Evolutionary conservation across 768 basidiomycete species (phyloP).

Genomic region (Nidularia pulvinata): DNA sequence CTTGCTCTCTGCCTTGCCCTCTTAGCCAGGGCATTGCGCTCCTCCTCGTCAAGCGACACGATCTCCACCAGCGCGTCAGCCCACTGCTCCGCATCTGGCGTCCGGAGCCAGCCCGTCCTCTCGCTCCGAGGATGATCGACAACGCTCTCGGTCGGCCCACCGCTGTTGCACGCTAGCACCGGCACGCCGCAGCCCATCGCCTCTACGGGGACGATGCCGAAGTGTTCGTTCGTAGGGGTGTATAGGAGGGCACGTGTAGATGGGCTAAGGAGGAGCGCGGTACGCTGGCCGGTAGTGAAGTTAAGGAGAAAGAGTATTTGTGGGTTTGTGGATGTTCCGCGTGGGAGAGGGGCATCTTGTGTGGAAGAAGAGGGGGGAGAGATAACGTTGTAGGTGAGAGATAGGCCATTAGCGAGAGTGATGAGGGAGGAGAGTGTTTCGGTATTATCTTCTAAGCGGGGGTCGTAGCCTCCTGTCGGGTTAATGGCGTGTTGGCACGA

Average conservation of each 20-base stretch:
- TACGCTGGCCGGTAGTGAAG: slow-evolving; percentile 83
- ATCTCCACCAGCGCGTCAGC: slow-evolving; percentile 65
- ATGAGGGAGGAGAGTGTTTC: slow-evolving; percentile 65
- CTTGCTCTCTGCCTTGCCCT: slow-evolving; percentile 64
- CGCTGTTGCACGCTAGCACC: slow-evolving; percentile 83
- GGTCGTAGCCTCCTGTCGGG: slow-evolving; percentile 82
- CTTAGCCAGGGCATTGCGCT: slow-evolving; percentile 46
- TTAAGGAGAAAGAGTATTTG: slow-evolving; percentile 91
- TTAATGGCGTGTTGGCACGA: background rate
- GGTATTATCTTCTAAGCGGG: slow-evolving; percentile 84
- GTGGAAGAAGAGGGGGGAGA: slow-evolving; percentile 42
- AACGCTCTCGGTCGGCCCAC: slow-evolving; percentile 91
- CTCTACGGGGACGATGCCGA: slow-evolving; percentile 96
- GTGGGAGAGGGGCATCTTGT: slow-evolving; percentile 32
- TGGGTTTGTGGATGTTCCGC: slow-evolving; percentile 37
- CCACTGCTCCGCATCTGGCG: slow-evolving; percentile 69
- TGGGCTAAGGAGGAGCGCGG: slow-evolving; percentile 69
- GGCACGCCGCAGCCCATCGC: slow-evolving; percentile 93
- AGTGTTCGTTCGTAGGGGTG: slow-evolving; percentile 95
- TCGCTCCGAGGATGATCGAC: slow-evolving; percentile 28
- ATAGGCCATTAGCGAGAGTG: slow-evolving; percentile 48
- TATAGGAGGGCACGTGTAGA: slow-evolving; percentile 82
- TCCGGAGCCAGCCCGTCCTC: slow-evolving; percentile 79
- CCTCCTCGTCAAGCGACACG: slow-evolving; percentile 34
- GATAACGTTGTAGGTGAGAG: slow-evolving; percentile 59